phyloP scores from a whole-genome alignment of 2,329 filamentous ascomycete species.

The Epichloe typhina region DNA sequence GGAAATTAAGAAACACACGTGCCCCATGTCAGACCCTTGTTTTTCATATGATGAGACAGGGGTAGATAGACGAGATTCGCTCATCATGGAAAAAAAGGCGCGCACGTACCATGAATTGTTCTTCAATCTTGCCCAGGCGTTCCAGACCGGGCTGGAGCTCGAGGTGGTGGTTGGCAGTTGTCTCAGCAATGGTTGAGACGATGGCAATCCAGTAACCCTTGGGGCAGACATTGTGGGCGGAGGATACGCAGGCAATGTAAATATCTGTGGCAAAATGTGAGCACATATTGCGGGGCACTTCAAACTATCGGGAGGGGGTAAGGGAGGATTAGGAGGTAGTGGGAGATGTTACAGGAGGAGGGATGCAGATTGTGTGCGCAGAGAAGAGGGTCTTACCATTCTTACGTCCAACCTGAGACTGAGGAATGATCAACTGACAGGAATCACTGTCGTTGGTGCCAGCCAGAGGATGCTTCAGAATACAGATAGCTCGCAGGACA shows the following conservation, averaged over 20 bases:
- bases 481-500: slow-evolving; percentile 91
- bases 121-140: slow-evolving; percentile 83
- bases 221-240: slow-evolving; percentile 94
- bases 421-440: slow-evolving; percentile 89
- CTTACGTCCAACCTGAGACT: slow-evolving; percentile 93
- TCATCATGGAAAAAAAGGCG: background rate
- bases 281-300: background rate
- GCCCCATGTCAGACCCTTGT: background rate
- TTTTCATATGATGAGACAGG: background rate
- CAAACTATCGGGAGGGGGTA: no score
- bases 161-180: slow-evolving; percentile 81
- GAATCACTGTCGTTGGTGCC: slow-evolving; percentile 85
- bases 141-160: slow-evolving; percentile 89
- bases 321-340: no score
- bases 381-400: slow-evolving; percentile 50
- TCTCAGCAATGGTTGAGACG: slow-evolving; percentile 93
- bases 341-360: background rate
- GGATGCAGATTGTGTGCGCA: slow-evolving; percentile 1
- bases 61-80: background rate
- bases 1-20: background rate
- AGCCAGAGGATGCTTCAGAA: slow-evolving; percentile 86
- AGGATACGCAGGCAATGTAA: slow-evolving; percentile 91
- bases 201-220: slow-evolving; percentile 99
- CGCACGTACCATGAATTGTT: slow-evolving; percentile 74
- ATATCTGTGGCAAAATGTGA: slow-evolving; percentile 49